Percentiles rank a stretch among this genome's conserved stretches.
These are phyloP conservation scores for Colletotrichum salicis DNA, from an alignment of 2,329 filamentous ascomycete genomes.

Conservation along the genomic window DNA sequence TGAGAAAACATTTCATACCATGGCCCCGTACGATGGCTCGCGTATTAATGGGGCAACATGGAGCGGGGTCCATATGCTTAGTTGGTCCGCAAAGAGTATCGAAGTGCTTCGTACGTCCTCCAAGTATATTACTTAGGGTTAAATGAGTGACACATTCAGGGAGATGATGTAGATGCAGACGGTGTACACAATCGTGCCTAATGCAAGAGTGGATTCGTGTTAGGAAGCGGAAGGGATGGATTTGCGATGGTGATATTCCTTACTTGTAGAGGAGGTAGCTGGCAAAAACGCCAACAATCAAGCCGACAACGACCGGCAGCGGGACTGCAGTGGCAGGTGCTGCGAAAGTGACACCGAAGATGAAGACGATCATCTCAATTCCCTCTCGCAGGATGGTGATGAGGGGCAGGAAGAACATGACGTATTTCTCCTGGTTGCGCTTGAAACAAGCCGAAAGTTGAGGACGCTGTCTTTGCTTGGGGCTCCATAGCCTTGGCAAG, in stretches of 20 bases:
- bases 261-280: slow-evolving; percentile 84
- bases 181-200: too few species aligned
- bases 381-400: slow-evolving; percentile 89
- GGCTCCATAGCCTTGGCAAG: slow-evolving; percentile 75
- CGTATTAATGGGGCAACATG: too few species aligned
- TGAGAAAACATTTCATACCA: too few species aligned
- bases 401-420: slow-evolving; percentile 88
- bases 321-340: slow-evolving; percentile 81
- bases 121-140: too few species aligned
- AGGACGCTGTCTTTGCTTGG: slow-evolving; percentile 56
- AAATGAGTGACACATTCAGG: too few species aligned
- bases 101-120: too few species aligned
- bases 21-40: too few species aligned
- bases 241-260: slow-evolving; percentile 45
- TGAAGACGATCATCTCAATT: slow-evolving; percentile 86
- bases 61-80: too few species aligned
- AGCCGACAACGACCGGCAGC: slow-evolving; percentile 77
- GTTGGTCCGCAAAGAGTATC: too few species aligned
- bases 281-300: slow-evolving; percentile 72
- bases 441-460: slow-evolving; percentile 59
- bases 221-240: not conserved
- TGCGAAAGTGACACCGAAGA: slow-evolving; percentile 83
- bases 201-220: not conserved
- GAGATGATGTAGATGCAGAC: too few species aligned
- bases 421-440: slow-evolving; percentile 78